Percentiles rank a stretch among this genome's conserved stretches.
Conservation (phyloP, 1,139 yeast species). For the Nakaseomyces nivariensis region DNA sequence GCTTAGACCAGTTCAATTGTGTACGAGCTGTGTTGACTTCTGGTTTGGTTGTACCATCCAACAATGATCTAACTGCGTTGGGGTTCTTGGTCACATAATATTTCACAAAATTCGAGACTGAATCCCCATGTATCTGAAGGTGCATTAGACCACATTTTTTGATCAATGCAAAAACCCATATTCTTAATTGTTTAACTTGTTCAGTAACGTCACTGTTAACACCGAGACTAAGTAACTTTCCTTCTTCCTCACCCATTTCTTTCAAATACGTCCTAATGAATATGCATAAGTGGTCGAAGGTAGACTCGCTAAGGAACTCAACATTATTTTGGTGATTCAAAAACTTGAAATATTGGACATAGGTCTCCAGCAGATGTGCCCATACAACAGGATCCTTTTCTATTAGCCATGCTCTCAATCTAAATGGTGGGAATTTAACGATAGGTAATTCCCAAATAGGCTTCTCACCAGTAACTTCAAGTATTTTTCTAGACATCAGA, state of each 20-base stretch:
- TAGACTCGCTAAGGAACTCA: constrained; percentile 38
- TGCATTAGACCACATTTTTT: constrained; percentile 45
- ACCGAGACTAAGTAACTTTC: constrained; percentile 56
- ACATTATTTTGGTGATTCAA: constrained; percentile 30
- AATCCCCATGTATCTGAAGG: constrained; percentile 46
- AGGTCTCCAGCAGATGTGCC: constrained; percentile 60
- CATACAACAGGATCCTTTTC: constrained; percentile 79
- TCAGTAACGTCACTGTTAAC: constrained; percentile 55
- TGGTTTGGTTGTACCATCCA: constrained; percentile 36
- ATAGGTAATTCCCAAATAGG: constrained; percentile 38
- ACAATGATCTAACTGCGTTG: constrained; percentile 39
- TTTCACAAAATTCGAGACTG: constrained; percentile 52
- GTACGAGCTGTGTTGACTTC: constrained; percentile 24
- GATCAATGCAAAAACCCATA: constrained; percentile 44
- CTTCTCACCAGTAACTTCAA: constrained; percentile 22
- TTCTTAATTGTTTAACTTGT: constrained; percentile 41
- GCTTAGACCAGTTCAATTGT: constrained; percentile 21
- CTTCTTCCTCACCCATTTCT: constrained; percentile 53
- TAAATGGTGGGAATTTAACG: constrained; percentile 65
- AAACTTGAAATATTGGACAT: constrained; percentile 42
- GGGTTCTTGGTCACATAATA: constrained; percentile 43
- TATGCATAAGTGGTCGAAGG: constrained; percentile 47
- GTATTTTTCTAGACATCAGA: background rate
- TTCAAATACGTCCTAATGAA: constrained; percentile 47
- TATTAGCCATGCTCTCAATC: constrained; percentile 58